Base-by-base conservation (phyloP, 352 stramenopile species). In the Phytophthora sojae region DNA sequence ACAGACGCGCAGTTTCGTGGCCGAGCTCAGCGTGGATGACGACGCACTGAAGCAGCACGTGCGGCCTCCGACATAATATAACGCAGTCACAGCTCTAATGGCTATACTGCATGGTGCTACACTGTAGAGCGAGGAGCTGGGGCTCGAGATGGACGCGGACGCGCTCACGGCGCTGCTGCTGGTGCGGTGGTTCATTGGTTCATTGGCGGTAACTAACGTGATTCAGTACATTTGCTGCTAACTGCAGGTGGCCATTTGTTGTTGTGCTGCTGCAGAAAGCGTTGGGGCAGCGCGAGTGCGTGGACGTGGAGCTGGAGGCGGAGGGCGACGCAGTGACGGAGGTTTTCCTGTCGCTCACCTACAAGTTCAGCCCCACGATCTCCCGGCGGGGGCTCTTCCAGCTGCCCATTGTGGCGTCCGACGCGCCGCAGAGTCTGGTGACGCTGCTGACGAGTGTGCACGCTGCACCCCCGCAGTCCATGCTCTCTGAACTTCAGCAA, bases 281-380 rank as follows among this genome's bases (percentile, higher is more conserved):
- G 11, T 66, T 93, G 8, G 73, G 79, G 17, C 69, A 65, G 15
- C 73, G 81, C 14, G 19, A 60, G 9, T 77, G 57, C 32, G 83
- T 91, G 19, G 59, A 83, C 54, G 25, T 93, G n/a, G 44, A 54
- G n/a, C 37, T 85, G 0, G 61, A 75, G 44, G 42, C 56, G 7
- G 65, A 78, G 11, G 57, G 56, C 30, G 67, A 49, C 6, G 49
- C 45, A 4, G 35, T 73, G 4, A 23, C 64, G 7, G 35, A 72
- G 2, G 67, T 84, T 58, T 47, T 69, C 12, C 69, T 90, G 59
- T 25, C 73, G 32, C 69, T 91, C 23, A 90, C 80, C 57, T 93
- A 93, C 79, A 81, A 81, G 69, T 91, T 93, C 63, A 86, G 80
- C 29, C 61, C 79, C 14, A 81, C 67, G 4, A 85, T 91, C 32